Conservation (phyloP, 192 early-diverging fungal genomes). For the Powellomyces hirtus region DNA sequence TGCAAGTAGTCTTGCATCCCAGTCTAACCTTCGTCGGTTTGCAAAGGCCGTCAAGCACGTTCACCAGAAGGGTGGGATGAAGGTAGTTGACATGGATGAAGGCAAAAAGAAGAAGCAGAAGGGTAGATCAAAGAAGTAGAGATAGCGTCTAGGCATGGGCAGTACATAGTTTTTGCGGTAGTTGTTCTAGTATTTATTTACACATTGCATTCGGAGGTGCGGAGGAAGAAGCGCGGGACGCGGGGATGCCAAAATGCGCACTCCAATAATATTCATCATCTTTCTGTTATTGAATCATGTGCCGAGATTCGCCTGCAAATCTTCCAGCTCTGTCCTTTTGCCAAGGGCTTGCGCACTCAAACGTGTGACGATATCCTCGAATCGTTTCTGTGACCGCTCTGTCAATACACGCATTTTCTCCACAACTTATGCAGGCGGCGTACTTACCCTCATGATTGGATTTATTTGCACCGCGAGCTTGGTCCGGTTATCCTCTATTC, state of each 20-base stretch:
- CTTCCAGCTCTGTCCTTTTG: constrained; percentile 57
- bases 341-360: constrained; percentile 58
- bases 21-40: background rate
- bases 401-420: background rate
- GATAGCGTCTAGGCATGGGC: too few relatives aligned
- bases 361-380: constrained; percentile 60
- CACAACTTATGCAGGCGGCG: background rate
- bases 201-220: too few relatives aligned
- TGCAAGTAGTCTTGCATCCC: background rate
- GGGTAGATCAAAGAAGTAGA: constrained; percentile 14
- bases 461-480: constrained; percentile 62
- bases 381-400: constrained; percentile 53
- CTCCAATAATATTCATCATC: too few relatives aligned
- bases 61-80: constrained; percentile 17
- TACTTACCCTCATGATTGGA: constrained; percentile 67
- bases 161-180: too few relatives aligned
- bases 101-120: constrained; percentile 17
- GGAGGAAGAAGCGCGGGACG: too few relatives aligned
- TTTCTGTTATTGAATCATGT: too few relatives aligned
- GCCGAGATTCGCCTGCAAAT: too few relatives aligned
- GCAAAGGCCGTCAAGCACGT: constrained; percentile 23
- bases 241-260: too few relatives aligned
- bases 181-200: too few relatives aligned
- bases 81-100: constrained; percentile 13
- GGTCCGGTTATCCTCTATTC: constrained; percentile 53